Evolutionary conservation across 768 basidiomycete species (phyloP).

Genomic region (Panus rudis): DNA sequence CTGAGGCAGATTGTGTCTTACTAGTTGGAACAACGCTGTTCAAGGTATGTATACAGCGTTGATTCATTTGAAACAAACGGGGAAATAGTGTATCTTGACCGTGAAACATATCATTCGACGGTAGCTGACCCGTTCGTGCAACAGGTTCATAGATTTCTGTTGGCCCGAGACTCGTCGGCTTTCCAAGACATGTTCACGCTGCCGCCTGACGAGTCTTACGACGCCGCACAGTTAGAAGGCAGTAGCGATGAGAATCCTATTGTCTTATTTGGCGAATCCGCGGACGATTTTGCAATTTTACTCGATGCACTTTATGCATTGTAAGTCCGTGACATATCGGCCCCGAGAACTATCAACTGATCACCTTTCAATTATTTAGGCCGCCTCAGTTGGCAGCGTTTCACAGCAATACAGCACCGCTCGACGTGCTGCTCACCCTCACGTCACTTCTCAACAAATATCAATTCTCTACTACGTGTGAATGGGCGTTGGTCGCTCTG

Average conservation of each 20-base stretch:
- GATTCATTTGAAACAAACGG: constrained; percentile 1
- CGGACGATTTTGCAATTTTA: constrained; percentile 44
- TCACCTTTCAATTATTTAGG: constrained; percentile 1
- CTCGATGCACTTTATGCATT: constrained; percentile 46
- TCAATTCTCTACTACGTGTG: constrained; percentile 26
- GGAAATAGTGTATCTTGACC: too few relatives aligned
- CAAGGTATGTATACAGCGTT: constrained; percentile 39
- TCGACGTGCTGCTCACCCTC: constrained; percentile 31
- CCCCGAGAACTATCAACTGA: not conserved
- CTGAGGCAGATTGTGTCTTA: constrained; percentile 66
- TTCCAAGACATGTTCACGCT: constrained; percentile 16
- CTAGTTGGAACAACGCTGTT: constrained; percentile 58
- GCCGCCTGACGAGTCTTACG: constrained; percentile 5
- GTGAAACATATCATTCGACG: too few relatives aligned
- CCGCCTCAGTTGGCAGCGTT: constrained; percentile 15
- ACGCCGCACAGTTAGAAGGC: constrained; percentile 31
- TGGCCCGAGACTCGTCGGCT: constrained; percentile 24
- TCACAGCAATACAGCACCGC: constrained; percentile 24
- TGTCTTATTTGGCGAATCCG: constrained; percentile 37
- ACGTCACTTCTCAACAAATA: constrained; percentile 36
- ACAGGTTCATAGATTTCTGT: constrained; percentile 24
- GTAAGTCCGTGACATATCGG: constrained; percentile 29
- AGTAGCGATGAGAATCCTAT: constrained; percentile 45
- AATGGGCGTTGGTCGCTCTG: constrained; percentile 32
- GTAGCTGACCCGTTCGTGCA: too few relatives aligned